phyloP scores from a whole-genome alignment of 805 yeast genomes.

The Lachancea mirantina region DNA sequence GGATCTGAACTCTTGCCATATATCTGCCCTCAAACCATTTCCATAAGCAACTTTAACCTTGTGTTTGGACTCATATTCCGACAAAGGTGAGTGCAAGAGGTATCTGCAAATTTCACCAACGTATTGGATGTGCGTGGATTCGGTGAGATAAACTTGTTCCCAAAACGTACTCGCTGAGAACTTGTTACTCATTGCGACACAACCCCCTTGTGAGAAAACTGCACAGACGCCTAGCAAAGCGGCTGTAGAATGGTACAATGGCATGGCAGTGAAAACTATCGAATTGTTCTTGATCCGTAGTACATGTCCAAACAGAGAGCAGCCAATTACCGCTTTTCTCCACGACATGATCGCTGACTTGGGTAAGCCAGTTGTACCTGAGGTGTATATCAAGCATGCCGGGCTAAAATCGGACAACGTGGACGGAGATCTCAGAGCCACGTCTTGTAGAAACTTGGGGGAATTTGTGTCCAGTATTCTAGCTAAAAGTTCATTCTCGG shows the following conservation, averaged over 20 bases:
- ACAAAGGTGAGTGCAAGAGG: constrained; percentile 55
- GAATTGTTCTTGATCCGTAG: constrained; percentile 50
- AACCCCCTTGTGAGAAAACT: constrained; percentile 56
- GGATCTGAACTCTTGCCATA: constrained; percentile 74
- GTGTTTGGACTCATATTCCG: constrained; percentile 61
- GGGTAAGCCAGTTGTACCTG: constrained; percentile 94
- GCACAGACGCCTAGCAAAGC: constrained; percentile 80
- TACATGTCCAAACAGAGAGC: constrained; percentile 61
- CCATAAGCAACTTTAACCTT: constrained; percentile 70
- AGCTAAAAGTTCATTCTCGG: constrained; percentile 42
- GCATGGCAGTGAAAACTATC: constrained; percentile 84
- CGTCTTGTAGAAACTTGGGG: constrained; percentile 48
- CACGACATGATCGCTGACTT: constrained; percentile 91
- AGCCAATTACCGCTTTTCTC: constrained; percentile 73
- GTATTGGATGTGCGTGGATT: constrained; percentile 80
- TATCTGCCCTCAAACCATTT: constrained; percentile 83
- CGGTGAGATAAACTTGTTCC: constrained; percentile 70
- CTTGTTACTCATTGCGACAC: constrained; percentile 69
- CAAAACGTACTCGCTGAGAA: constrained; percentile 82
- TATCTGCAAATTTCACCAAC: constrained; percentile 95
- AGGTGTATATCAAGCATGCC: constrained; percentile 73
- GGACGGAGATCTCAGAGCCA: constrained; percentile 47
- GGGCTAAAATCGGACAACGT: constrained; percentile 52
- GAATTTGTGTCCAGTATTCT: constrained; percentile 36
- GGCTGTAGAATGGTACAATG: constrained; percentile 91